These are phyloP conservation scores for Acrodontium crateriforme DNA, from an alignment of 2,329 filamentous ascomycete genomes.

Conservation along the genomic window DNA sequence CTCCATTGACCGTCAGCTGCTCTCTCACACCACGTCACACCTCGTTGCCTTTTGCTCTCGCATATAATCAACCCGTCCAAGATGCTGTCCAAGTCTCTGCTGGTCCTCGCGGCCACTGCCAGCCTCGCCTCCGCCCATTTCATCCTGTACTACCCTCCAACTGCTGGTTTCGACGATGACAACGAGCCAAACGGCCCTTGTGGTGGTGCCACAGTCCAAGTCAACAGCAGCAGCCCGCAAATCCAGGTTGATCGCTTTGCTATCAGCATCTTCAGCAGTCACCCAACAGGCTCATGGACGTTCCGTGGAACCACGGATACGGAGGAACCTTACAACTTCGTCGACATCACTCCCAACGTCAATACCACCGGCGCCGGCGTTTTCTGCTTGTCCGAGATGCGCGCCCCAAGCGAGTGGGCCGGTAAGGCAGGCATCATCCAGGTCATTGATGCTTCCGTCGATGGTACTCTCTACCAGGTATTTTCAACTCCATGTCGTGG, in stretches of 20 bases:
- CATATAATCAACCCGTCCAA: conserved; percentile 2
- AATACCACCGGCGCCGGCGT: conserved; percentile 14
- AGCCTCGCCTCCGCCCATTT: conserved; percentile 29
- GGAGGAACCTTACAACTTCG: conserved; percentile 18
- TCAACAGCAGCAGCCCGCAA: conserved; percentile 12
- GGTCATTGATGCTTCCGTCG: conserved; percentile 15
- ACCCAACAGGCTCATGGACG: conserved; percentile 14
- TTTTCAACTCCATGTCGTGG: conserved; percentile 1
- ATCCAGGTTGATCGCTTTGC: conserved; percentile 18
- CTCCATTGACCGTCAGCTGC: background rate
- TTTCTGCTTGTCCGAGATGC: conserved; percentile 17
- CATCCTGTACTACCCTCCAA: conserved; percentile 25
- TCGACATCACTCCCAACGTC: conserved; percentile 14
- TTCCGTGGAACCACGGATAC: conserved; percentile 18
- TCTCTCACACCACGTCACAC: too few relatives aligned
- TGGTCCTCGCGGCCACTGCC: conserved; percentile 15
- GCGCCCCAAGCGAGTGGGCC: conserved; percentile 13
- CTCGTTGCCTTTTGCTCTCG: too few relatives aligned
- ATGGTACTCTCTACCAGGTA: conserved; percentile 21
- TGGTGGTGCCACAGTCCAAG: conserved; percentile 13
- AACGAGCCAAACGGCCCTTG: conserved; percentile 15
- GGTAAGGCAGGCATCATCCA: conserved; percentile 18
- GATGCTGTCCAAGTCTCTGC: conserved; percentile 11
- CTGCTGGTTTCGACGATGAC: conserved; percentile 18
- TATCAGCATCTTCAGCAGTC: conserved; percentile 14